These are phyloP conservation scores for Litsea cubeba DNA, from an alignment of 164 flowering plant genomes.

Conservation along the genomic window DNA sequence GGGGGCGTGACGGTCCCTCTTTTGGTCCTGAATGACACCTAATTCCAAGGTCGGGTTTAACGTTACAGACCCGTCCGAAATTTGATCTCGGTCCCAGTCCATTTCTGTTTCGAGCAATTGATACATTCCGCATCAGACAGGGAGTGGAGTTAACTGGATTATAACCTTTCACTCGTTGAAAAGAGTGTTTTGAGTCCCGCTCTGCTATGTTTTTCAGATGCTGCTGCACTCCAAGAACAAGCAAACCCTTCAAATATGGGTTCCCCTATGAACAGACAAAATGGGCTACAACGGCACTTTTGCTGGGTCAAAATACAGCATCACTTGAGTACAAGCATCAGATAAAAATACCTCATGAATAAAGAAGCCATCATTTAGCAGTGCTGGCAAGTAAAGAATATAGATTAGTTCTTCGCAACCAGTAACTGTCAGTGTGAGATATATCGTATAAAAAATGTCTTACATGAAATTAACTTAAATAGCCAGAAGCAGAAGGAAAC, in stretches of 20 bases:
- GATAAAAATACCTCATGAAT: no score
- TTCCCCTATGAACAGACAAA: background rate
- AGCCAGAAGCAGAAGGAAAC: background rate
- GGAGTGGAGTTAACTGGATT: no score
- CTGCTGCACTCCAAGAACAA: background rate
- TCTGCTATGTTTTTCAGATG: background rate
- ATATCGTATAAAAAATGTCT: background rate
- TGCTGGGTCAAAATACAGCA: background rate
- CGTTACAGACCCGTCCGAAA: no score
- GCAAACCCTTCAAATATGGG: background rate
- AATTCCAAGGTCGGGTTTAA: no score
- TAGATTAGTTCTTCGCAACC: background rate
- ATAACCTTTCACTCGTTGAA: no score
- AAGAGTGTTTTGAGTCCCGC: no score
- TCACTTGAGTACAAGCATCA: background rate
- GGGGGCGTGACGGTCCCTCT: no score
- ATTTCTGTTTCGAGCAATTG: no score
- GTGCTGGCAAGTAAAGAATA: background rate
- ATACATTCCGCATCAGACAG: no score
- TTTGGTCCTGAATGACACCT: no score
- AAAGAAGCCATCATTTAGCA: background rate
- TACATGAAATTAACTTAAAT: background rate
- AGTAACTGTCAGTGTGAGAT: conserved; percentile 1
- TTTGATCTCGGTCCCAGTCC: no score
- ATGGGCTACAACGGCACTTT: background rate